Conservation (phyloP, 2,329 filamentous ascomycete genomes). For the Paecilomyces niveus region DNA sequence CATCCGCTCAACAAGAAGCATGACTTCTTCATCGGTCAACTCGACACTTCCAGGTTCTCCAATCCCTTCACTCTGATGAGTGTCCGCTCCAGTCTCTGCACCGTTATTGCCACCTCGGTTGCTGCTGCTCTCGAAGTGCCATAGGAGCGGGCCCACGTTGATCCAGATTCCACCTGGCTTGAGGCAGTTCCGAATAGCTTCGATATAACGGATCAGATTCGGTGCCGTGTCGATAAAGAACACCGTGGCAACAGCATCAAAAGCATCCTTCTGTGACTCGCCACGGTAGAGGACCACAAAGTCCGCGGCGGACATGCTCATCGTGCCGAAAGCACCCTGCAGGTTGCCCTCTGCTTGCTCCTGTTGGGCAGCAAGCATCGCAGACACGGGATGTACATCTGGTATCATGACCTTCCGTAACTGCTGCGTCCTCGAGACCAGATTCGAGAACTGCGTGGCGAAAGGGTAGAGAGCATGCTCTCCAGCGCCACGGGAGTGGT, state of each 20-base stretch:
- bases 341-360: conserved; percentile 11
- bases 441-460: conserved; percentile 82
- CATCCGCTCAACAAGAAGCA: conserved; percentile 63
- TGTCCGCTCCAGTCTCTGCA: conserved; percentile 39
- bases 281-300: conserved; percentile 80
- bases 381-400: conserved; percentile 65
- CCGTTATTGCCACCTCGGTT: conserved; percentile 12
- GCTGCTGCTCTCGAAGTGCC: conserved; percentile 76
- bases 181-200: conserved; percentile 73
- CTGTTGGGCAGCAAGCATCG: conserved; percentile 37
- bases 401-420: conserved; percentile 67
- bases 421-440: conserved; percentile 65
- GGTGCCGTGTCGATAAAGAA: conserved; percentile 98
- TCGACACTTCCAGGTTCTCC: conserved; percentile 87
- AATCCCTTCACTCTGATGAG: conserved; percentile 52
- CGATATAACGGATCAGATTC: conserved; percentile 83
- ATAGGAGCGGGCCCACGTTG: conserved; percentile 84
- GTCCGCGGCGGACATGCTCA: conserved; percentile 91
- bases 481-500: conserved; percentile 48
- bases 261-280: conserved; percentile 53
- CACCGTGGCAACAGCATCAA: conserved; percentile 78
- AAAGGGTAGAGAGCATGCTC: conserved; percentile 77
- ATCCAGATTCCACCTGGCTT: conserved; percentile 72
- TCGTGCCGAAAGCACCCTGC: conserved; percentile 50
- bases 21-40: conserved; percentile 80